phyloP scores from a whole-genome alignment of 2,329 filamentous ascomycete genomes.

The Hypoxylon sp. region DNA sequence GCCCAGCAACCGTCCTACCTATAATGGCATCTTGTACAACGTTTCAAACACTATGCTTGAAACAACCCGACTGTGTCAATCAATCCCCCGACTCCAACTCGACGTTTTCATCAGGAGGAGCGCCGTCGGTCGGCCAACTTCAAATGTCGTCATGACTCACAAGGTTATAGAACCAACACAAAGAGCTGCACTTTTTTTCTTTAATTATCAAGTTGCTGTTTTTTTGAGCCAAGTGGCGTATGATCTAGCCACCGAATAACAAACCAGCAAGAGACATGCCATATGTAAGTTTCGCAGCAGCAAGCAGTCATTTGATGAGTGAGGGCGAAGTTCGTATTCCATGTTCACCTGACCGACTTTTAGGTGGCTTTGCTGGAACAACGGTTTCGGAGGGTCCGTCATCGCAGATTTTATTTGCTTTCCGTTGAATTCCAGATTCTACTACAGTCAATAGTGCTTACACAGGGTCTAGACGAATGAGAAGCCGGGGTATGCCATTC shows the following conservation, averaged over 20 bases:
- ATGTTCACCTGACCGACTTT: slow-evolving; percentile 27
- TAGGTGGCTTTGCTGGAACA: slow-evolving; percentile 12
- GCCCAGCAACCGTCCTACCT: slow-evolving; percentile 23
- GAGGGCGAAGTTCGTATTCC: slow-evolving; percentile 36
- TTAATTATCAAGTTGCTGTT: neutral
- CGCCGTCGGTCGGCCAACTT: slow-evolving; percentile 16
- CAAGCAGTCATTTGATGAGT: slow-evolving; percentile 15
- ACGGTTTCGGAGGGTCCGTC: slow-evolving; percentile 27
- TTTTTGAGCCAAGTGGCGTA: neutral
- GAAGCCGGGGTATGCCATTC: slow-evolving; percentile 9
- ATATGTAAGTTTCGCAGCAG: slow-evolving; percentile 17
- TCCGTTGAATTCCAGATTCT: neutral
- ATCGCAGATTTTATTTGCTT: slow-evolving; percentile 9
- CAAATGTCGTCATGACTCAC: slow-evolving; percentile 25
- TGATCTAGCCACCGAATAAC: neutral
- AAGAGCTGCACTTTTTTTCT: neutral
- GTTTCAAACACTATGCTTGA: slow-evolving; percentile 32
- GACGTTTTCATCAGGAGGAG: slow-evolving; percentile 19
- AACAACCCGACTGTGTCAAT: slow-evolving; percentile 38
- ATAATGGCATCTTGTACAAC: slow-evolving; percentile 19
- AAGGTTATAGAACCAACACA: slow-evolving; percentile 11
- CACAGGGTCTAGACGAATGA: slow-evolving; percentile 1
- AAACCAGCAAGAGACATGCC: slow-evolving; percentile 5
- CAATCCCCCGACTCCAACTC: slow-evolving; percentile 29
- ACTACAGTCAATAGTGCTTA: slow-evolving; percentile 1